Base-by-base conservation (phyloP, 768 basidiomycete species). In the Cytidiella melzeri region DNA sequence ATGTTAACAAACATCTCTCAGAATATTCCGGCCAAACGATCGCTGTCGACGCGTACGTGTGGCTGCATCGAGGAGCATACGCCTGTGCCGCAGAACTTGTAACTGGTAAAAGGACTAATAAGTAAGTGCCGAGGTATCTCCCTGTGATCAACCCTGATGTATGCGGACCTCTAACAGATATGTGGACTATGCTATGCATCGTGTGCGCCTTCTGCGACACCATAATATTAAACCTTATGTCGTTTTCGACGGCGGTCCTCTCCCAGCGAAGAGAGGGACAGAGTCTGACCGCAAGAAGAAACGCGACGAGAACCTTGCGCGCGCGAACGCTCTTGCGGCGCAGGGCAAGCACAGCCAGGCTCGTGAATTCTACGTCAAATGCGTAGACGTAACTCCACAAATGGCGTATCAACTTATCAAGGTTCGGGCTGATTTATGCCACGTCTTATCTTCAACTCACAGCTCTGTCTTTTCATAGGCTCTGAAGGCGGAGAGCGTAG, bases 321-420 rank as follows among this genome's bases (percentile, higher is more conserved):
- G 77, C 42, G 96, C 87, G 7, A 81, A 84, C 27, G 72, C 77
- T 0, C 70, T 97, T 10, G 71, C 83, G 15, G 77, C 81, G 10
- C 86, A 92, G 63, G 94, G 93, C 15, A 84, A 82, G 62, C 74
- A 80, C 56, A 73, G 70, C 24, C 83, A 92, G 61, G 96, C 96
- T 24, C 75, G 93, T 7, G 93, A 98, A 13, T 80, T 71, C 65
- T 98, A 90, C 61, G 76, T 87, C 58, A 96, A 94, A 66, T 91
- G 87, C 57, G 71, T 97, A 45, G 96, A 99, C 56, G 90, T 99
- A 37, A 95, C 92, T 3, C 94, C 96, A 1, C 85, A 93, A 67
- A 94, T 98, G 92, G 95, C 95, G 2, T 94, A 78, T 64, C 96
- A 98, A 66, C 72, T 97, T 55, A 96, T 98, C 72, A 98, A 99